Evolutionary conservation across 129 eudicot genomes (phyloP).

Genomic region (Ambrosia trifida): DNA sequence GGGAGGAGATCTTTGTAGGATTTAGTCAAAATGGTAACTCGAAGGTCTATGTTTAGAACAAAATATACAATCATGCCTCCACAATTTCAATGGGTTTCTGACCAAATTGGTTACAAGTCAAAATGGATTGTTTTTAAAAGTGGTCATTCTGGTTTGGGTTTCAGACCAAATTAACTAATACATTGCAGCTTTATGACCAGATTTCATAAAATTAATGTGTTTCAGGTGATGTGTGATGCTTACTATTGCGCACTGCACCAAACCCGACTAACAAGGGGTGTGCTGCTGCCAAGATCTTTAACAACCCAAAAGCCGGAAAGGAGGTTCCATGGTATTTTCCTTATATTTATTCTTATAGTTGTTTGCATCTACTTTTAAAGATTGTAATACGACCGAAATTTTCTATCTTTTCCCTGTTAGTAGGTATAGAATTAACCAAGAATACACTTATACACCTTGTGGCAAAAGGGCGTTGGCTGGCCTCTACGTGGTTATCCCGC

Average conservation of each 20-base stretch:
- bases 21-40: no score
- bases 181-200: not conserved
- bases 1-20: no score
- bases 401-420: not conserved
- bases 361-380: not conserved
- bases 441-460: conserved; percentile 50
- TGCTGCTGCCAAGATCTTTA: conserved; percentile 10
- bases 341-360: not conserved
- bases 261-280: conserved; percentile 84
- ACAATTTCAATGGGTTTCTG: no score
- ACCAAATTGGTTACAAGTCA: no score
- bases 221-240: conserved; percentile 89
- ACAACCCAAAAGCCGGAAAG: conserved; percentile 1
- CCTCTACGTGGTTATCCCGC: conserved; percentile 79
- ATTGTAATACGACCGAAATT: not conserved
- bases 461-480: conserved; percentile 69
- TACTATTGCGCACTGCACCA: conserved; percentile 86
- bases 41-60: no score
- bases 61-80: no score
- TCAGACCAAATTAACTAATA: not conserved
- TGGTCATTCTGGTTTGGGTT: not conserved
- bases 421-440: conserved; percentile 90
- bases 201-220: not conserved
- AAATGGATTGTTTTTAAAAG: no score
- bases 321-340: conserved; percentile 26